Conservation (phyloP, 1,139 yeast species). For the Yamadazyma atmosphaerica region DNA sequence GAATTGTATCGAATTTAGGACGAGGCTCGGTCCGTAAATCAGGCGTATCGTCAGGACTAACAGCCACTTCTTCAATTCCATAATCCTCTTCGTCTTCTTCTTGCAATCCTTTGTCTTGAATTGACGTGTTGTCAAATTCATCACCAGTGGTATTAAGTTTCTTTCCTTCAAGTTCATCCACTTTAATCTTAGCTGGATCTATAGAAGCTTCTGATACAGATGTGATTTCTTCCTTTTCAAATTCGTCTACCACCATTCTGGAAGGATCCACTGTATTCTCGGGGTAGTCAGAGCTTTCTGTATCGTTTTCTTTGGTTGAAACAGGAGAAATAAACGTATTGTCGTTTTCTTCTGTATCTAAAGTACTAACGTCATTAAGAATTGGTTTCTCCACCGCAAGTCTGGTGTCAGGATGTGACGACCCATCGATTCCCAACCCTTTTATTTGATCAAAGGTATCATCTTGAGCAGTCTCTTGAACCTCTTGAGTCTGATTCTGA, state of each 20-base stretch:
- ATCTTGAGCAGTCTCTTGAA: too few relatives aligned
- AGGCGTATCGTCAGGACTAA: constrained; percentile 20
- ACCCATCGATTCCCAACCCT: neutral
- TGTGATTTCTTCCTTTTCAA: constrained; percentile 16
- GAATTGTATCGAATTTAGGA: constrained; percentile 34
- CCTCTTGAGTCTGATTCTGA: too few relatives aligned
- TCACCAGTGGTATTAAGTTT: constrained; percentile 3
- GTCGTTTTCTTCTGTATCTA: constrained; percentile 7
- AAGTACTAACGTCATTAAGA: constrained; percentile 7
- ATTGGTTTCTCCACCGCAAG: constrained; percentile 5
- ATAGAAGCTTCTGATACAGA: constrained; percentile 11
- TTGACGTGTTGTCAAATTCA: neutral
- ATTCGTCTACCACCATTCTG: constrained; percentile 20
- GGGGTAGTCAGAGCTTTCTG: constrained; percentile 9
- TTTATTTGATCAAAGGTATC: too few relatives aligned
- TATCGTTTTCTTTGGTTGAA: constrained; percentile 7
- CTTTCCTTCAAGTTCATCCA: constrained; percentile 6
- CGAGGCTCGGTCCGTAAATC: constrained; percentile 27
- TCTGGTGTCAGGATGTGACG: neutral
- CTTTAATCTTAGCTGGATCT: constrained; percentile 12
- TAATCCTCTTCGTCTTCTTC: constrained; percentile 15
- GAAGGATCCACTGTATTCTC: constrained; percentile 12
- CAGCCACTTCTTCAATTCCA: constrained; percentile 20
- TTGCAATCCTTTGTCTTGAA: neutral
- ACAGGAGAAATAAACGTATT: constrained; percentile 16